Evolutionary conservation across 805 yeast species (phyloP).

Genomic region (Cyberlindnera galapagoensis): DNA sequence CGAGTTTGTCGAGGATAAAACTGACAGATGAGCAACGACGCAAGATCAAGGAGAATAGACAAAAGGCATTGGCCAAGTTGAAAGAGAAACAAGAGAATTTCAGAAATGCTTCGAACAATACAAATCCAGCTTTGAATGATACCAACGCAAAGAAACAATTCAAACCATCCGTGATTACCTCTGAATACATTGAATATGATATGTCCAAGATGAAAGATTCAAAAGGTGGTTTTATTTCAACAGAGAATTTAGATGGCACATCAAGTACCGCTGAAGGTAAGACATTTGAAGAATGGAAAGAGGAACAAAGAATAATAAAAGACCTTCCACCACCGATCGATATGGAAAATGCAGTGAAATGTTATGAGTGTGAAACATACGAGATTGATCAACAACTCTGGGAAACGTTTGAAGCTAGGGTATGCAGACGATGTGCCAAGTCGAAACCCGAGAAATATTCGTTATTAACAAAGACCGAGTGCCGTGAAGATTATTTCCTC

Average conservation of each 20-base stretch:
- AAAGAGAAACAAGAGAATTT: constrained; percentile 29
- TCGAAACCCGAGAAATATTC: constrained; percentile 83
- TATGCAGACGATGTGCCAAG: constrained; percentile 73
- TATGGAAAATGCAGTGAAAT: constrained; percentile 67
- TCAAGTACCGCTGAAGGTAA: constrained; percentile 51
- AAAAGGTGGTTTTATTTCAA: constrained; percentile 58
- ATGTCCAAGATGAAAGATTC: constrained; percentile 86
- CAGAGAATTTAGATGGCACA: constrained; percentile 23
- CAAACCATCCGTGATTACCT: constrained; percentile 44
- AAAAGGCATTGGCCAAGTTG: constrained; percentile 43
- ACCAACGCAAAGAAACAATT: constrained; percentile 2
- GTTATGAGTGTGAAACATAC: constrained; percentile 74
- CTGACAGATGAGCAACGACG: constrained; percentile 44
- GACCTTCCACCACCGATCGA: constrained; percentile 72
- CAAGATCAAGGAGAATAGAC: constrained; percentile 46
- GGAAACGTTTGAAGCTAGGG: constrained; percentile 65
- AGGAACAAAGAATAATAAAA: constrained; percentile 36
- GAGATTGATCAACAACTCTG: constrained; percentile 73
- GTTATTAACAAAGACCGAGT: constrained; percentile 88
- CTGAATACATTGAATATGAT: constrained; percentile 79
- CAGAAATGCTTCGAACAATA: constrained; percentile 30
- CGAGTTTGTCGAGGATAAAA: constrained; percentile 16
- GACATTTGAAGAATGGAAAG: constrained; percentile 43
- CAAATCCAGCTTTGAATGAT: constrained; percentile 15
- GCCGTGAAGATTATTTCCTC: constrained; percentile 82